These are phyloP conservation scores for Ambrosiella beaveri DNA, from an alignment of 2,329 filamentous ascomycete genomes.

Conservation along the genomic window DNA sequence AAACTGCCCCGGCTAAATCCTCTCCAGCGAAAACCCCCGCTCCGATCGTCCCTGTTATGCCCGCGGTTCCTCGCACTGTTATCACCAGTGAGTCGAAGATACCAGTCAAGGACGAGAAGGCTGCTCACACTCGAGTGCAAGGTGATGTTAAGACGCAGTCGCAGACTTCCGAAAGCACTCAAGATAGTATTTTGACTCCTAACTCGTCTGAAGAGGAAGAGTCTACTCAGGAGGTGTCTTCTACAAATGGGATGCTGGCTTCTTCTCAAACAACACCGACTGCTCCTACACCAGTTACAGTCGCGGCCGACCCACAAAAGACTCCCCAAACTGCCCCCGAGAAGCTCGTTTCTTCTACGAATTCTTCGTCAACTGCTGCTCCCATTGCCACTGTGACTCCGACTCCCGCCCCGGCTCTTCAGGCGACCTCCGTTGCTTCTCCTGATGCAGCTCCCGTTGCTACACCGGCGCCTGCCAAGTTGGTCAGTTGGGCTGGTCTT, in stretches of 20 bases:
- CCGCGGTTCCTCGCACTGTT: constrained; percentile 17
- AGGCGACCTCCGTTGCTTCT: constrained; percentile 7
- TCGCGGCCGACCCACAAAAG: constrained; percentile 6
- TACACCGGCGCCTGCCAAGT: constrained; percentile 13
- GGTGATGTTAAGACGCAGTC: neutral
- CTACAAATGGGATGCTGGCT: constrained; percentile 16
- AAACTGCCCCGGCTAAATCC: constrained; percentile 11
- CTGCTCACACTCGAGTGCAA: neutral
- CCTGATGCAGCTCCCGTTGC: constrained; percentile 16
- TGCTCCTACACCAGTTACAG: neutral
- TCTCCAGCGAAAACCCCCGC: constrained; percentile 22
- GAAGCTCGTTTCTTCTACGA: neutral
- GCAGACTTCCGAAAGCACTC: neutral
- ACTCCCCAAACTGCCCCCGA: constrained; percentile 15
- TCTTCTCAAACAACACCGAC: constrained; percentile 10
- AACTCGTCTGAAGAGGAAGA: constrained; percentile 9
- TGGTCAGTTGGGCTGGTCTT: constrained; percentile 14
- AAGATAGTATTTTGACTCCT: constrained; percentile 9
- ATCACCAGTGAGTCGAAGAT: constrained; percentile 19
- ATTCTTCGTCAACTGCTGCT: constrained; percentile 3
- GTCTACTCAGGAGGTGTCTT: constrained; percentile 15
- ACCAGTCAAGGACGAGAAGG: constrained; percentile 13
- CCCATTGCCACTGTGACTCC: constrained; percentile 13
- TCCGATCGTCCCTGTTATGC: constrained; percentile 31
- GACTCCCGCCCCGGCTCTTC: too few species aligned